Percentiles rank a stretch among this genome's conserved stretches.
Evolutionary conservation across 2,329 filamentous ascomycete genomes (phyloP).

Genomic region (Ophiostoma triangulosporum): DNA sequence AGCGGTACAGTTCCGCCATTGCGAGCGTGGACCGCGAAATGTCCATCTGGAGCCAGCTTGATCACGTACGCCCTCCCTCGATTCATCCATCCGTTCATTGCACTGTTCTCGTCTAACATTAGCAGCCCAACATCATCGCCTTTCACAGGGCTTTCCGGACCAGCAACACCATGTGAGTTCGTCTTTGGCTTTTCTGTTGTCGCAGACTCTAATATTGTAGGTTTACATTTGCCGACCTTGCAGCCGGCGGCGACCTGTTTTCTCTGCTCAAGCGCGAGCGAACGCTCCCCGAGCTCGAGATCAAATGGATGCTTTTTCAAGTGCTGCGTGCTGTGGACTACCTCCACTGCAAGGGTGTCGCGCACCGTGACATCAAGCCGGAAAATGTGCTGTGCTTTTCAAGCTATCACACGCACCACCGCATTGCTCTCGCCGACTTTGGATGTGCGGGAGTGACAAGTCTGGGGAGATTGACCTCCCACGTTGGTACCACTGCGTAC

Average conservation of each 20-base stretch:
- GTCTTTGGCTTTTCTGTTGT: no score
- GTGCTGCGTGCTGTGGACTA: slow-evolving; percentile 32
- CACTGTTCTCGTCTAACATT: background rate
- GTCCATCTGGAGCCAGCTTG: slow-evolving; percentile 37
- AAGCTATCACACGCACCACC: slow-evolving; percentile 28
- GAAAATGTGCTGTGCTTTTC: slow-evolving; percentile 39
- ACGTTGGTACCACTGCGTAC: slow-evolving; percentile 33
- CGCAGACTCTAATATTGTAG: slow-evolving; percentile 18
- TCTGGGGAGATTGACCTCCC: slow-evolving; percentile 29
- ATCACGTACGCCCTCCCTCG: slow-evolving; percentile 31
- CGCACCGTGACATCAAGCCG: slow-evolving; percentile 41
- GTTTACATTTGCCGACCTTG: slow-evolving; percentile 44
- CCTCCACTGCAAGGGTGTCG: slow-evolving; percentile 34
- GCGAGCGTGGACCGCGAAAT: slow-evolving; percentile 34
- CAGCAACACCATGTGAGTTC: slow-evolving; percentile 30
- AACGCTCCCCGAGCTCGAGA: slow-evolving; percentile 27
- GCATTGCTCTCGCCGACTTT: slow-evolving; percentile 40
- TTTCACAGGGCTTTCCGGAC: slow-evolving; percentile 39
- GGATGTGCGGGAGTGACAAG: slow-evolving; percentile 32
- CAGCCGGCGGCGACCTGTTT: slow-evolving; percentile 39
- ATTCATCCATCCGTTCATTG: background rate
- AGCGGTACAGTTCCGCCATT: slow-evolving; percentile 15
- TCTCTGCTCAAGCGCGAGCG: slow-evolving; percentile 30
- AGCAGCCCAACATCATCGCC: slow-evolving; percentile 40
- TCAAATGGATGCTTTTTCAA: slow-evolving; percentile 33